A percentile compares a stretch with the other conserved stretches of the same genome.
Evolutionary conservation across 176 grass and related monocot genomes (phyloP).

Genomic region (Eremochloa ophiuroides): DNA sequence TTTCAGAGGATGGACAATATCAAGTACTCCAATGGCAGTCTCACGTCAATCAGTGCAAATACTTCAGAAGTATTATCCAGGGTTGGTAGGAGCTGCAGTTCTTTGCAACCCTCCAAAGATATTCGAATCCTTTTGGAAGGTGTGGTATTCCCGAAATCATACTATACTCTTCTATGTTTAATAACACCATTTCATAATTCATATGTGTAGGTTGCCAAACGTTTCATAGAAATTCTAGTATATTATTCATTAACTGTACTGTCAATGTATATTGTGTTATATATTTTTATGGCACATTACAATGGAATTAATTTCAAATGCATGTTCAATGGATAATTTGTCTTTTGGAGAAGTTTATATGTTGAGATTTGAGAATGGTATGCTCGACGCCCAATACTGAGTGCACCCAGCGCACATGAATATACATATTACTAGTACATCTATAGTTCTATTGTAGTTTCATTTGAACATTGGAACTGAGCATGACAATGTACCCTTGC

Average conservation of each 20-base stretch:
- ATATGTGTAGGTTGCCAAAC: too few species aligned
- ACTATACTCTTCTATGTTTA: too few species aligned
- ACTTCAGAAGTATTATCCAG: slow-evolving; percentile 53
- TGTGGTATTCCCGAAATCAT: too few species aligned
- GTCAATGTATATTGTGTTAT: background rate
- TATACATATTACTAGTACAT: too few species aligned
- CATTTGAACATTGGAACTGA: background rate
- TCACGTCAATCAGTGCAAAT: slow-evolving; percentile 31
- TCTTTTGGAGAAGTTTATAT: background rate
- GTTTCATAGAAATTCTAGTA: too few species aligned
- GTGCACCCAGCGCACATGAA: background rate
- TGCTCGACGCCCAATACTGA: background rate
- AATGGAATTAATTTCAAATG: background rate
- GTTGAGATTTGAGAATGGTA: background rate
- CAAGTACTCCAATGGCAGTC: slow-evolving; percentile 19
- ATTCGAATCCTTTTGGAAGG: too few species aligned
- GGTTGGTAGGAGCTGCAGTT: slow-evolving; percentile 26
- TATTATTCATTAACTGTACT: too few species aligned
- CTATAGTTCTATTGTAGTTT: background rate
- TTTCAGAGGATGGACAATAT: slow-evolving; percentile 40
- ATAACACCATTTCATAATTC: too few species aligned
- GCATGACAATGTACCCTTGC: background rate
- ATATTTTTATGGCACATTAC: background rate
- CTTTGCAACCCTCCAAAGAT: slow-evolving; percentile 42
- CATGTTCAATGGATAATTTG: background rate